Percentiles rank a stretch among this genome's conserved stretches.
Conservation (phyloP, 257 asterid species). For the Thymus quinquecostatus region DNA sequence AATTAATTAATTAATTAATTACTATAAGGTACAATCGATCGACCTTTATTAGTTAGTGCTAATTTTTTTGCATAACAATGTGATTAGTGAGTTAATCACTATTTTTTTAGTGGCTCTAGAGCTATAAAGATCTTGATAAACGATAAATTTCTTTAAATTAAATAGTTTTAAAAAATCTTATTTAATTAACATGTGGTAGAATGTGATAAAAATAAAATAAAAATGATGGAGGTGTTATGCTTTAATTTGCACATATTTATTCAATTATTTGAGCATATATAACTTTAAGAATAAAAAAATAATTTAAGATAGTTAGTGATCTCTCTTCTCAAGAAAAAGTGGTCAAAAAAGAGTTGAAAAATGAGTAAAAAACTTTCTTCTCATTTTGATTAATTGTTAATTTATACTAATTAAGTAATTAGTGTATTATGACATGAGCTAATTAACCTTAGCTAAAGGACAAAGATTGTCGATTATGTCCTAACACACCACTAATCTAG, state of each 20-base stretch:
- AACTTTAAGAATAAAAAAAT: slow-evolving; percentile 24
- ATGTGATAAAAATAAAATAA: neutral
- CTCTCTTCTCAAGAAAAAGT: slow-evolving; percentile 26
- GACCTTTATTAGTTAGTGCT: neutral
- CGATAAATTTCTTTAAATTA: neutral
- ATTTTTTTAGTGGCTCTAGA: slow-evolving; percentile 14
- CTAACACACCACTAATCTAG: slow-evolving; percentile 15
- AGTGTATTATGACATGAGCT: slow-evolving; percentile 13
- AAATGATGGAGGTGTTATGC: slow-evolving; percentile 32
- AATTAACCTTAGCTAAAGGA: slow-evolving; percentile 12
- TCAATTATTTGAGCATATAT: slow-evolving; percentile 6
- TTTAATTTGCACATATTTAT: neutral
- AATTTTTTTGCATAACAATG: neutral
- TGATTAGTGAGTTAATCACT: neutral
- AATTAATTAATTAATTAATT: neutral
- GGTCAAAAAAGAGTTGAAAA: slow-evolving; percentile 33
- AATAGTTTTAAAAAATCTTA: neutral
- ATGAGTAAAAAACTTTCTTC: slow-evolving; percentile 20
- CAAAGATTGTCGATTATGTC: slow-evolving; percentile 6
- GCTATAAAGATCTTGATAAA: neutral
- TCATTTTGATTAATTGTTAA: slow-evolving; percentile 10
- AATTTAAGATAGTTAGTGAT: neutral
- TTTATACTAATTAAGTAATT: no score
- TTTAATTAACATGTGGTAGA: slow-evolving; percentile 16
- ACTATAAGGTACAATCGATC: neutral